A percentile compares a stretch with the other conserved stretches of the same genome.
Conservation (phyloP, 495 filamentous ascomycete species). For the Elaphomyces granulatus region DNA sequence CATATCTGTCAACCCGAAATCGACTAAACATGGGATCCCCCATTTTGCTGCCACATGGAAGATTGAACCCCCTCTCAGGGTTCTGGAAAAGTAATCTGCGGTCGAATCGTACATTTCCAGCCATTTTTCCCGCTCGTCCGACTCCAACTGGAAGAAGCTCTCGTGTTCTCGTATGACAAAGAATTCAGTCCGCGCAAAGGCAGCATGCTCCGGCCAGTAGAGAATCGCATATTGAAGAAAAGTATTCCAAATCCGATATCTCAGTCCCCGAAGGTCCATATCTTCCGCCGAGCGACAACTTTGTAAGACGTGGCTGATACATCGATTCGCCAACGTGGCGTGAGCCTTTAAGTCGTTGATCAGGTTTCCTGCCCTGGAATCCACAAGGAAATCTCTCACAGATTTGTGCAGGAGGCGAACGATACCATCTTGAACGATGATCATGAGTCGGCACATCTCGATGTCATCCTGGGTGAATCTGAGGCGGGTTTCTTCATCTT, state of each 20-base stretch:
- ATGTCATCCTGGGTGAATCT: constrained; percentile 8
- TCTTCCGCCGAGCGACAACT: too few relatives aligned
- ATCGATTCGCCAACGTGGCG: constrained; percentile 3
- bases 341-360: constrained; percentile 2
- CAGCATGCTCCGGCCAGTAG: constrained; percentile 4
- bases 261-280: neutral
- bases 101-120: constrained; percentile 1
- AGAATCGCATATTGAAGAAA: constrained; percentile 3
- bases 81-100: too few relatives aligned
- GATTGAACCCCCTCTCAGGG: too few relatives aligned
- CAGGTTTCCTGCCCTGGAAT: neutral
- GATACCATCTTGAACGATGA: constrained; percentile 5
- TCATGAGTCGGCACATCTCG: constrained; percentile 10
- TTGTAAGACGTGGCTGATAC: constrained; percentile 2
- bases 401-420: constrained; percentile 15
- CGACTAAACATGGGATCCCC: constrained; percentile 3
- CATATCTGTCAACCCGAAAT: too few relatives aligned
- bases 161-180: constrained; percentile 1
- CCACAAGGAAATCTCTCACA: constrained; percentile 12
- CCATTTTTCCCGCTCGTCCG: constrained; percentile 1
- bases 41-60: constrained; percentile 7
- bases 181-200: constrained; percentile 1
- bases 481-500: constrained; percentile 4
- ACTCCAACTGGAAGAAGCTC: neutral
- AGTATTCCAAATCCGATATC: neutral